phyloP scores from a whole-genome alignment of 441 rosid genomes.

The Bruguiera hainesii region DNA sequence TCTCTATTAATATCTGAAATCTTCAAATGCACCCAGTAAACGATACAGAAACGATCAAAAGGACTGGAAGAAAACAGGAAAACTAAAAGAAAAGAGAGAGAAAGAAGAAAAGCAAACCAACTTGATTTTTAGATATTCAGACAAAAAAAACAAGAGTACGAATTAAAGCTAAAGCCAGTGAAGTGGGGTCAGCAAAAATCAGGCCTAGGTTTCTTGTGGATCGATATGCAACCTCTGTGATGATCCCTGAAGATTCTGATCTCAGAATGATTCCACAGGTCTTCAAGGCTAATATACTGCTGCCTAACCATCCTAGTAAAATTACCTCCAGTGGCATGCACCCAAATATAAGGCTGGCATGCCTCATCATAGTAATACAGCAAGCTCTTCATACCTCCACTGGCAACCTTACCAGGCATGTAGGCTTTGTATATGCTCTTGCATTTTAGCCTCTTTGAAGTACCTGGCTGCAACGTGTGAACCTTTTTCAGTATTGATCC shows the following conservation, averaged over 20 bases:
- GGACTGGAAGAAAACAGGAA: background rate
- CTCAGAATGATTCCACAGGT: slow-evolving; percentile 76
- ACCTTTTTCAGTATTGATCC: slow-evolving; percentile 81
- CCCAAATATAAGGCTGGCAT: slow-evolving; percentile 83
- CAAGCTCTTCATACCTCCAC: slow-evolving; percentile 50
- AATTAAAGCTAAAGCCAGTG: background rate
- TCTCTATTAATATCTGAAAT: background rate
- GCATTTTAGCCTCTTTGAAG: slow-evolving; percentile 67
- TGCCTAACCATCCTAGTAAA: slow-evolving; percentile 85
- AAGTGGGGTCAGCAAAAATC: slow-evolving; percentile 51
- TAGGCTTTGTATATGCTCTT: slow-evolving; percentile 75
- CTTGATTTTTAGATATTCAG: background rate
- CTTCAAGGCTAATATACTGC: slow-evolving; percentile 81
- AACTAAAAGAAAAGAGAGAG: background rate
- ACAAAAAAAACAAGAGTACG: background rate
- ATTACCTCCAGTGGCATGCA: slow-evolving; percentile 65
- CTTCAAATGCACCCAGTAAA: slow-evolving; percentile 1
- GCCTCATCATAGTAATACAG: slow-evolving; percentile 73
- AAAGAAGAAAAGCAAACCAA: background rate
- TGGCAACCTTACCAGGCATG: slow-evolving; percentile 35
- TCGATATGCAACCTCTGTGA: slow-evolving; percentile 64
- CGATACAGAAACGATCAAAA: background rate
- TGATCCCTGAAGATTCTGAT: slow-evolving; percentile 68
- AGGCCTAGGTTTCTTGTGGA: slow-evolving; percentile 71
- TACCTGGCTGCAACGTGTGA: slow-evolving; percentile 78